phyloP scores from a whole-genome alignment of 1,139 yeast genomes.

The Pichia sp. region DNA sequence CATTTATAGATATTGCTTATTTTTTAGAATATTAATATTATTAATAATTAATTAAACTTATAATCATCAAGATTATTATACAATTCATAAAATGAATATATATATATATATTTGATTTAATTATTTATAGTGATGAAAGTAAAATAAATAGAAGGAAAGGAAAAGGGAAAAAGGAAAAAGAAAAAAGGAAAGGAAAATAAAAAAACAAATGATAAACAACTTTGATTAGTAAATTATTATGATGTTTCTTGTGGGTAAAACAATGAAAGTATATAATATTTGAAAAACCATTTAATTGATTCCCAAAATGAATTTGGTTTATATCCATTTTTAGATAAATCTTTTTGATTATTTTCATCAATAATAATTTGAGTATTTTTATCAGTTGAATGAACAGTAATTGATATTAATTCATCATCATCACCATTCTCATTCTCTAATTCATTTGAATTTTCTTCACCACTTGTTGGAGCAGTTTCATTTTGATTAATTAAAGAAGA shows the following conservation, averaged over 20 bases:
- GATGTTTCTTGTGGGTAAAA: conserved; percentile 12
- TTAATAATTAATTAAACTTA: too few relatives aligned
- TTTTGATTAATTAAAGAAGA: neutral
- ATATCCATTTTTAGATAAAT: neutral
- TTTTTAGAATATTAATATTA: too few relatives aligned
- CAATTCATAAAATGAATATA: too few relatives aligned
- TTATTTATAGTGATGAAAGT: too few relatives aligned
- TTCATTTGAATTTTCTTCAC: conserved; percentile 4
- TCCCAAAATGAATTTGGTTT: conserved; percentile 15
- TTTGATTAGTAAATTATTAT: neutral
- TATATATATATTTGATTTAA: too few relatives aligned
- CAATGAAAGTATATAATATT: conserved; percentile 22
- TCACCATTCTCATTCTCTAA: neutral
- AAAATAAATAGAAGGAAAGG: too few relatives aligned
- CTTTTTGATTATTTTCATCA: neutral
- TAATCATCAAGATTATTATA: too few relatives aligned
- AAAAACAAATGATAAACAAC: too few relatives aligned
- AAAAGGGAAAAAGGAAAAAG: too few relatives aligned
- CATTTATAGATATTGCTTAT: too few relatives aligned
- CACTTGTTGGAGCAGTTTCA: conserved; percentile 9
- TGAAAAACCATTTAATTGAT: conserved; percentile 26
- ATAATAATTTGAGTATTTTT: neutral
- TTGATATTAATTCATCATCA: neutral
- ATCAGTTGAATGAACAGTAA: neutral
- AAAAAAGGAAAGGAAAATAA: too few relatives aligned